Evolutionary conservation across 2,329 filamentous ascomycete species (phyloP), one percentile per base, ranked within the genome.

Genomic region (Xylaria sp.): DNA sequence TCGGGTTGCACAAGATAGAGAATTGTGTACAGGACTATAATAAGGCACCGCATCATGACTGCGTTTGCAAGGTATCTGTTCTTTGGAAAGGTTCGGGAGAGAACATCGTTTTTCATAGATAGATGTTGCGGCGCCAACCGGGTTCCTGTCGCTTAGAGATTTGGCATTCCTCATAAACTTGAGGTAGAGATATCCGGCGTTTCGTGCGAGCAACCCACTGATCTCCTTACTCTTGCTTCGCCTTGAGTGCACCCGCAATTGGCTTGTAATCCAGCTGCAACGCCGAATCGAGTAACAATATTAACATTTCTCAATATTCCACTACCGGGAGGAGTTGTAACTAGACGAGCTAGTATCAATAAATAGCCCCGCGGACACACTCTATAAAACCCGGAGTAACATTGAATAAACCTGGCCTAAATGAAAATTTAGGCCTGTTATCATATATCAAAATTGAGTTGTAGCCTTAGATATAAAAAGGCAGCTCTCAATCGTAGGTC

Each of bases 81-180:
- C 33, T 46, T 46, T 8, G n/a, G 57, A 18, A 36, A 59, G 63
- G 43, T 59, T 36, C 28, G 23, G 18, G 49, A 60, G 59, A 60
- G 39, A 57, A 61, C 49, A 68, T 52, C 25, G 55, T 59, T 59
- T 54, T 46, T 28, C 48, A 66, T 68, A 65, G 66, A 71, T 69
- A 71, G 66, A 71, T 46, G 51, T 36, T 52, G 33, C 41, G 62
- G 61, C 58, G 58, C 33, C 62, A 41, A 55, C 51, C 39, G 15
- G 39, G 49, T 54, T 58, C 13, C 33, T 23, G 39, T 58, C 51
- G 54, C 39, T 48, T 56, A 65, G 67, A 63, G 64, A 64, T 64
- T 54, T 31, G 64, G 60, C 57, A 64, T 33, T 33, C 56, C 36
- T 61, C 18, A 58, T 28, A 39, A 55, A 60, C 55, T 60, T 33